Evolutionary conservation across 1,284 basidiomycete species (phyloP).

Genomic region (Leccinum subrobustum): DNA sequence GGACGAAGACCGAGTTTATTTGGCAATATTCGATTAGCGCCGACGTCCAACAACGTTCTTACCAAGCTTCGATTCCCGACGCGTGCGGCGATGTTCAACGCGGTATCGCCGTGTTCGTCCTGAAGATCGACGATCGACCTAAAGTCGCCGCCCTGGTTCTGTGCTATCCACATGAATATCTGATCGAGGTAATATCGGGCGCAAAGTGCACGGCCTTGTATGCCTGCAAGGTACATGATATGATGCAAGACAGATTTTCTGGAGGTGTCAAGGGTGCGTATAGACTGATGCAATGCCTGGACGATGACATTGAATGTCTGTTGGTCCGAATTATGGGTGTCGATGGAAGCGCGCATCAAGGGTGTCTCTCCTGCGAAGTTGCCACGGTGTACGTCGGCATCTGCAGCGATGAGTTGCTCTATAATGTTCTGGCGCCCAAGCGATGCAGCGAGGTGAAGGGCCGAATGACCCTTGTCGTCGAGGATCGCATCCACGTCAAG

Average conservation of each 20-base stretch:
- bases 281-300: constrained; percentile 61
- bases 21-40: constrained; percentile 87
- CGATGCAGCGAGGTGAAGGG: constrained; percentile 91
- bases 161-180: constrained; percentile 82
- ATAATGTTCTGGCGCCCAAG: constrained; percentile 72
- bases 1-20: constrained; percentile 91
- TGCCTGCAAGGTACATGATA: constrained; percentile 86
- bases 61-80: constrained; percentile 92
- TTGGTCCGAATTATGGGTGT: constrained; percentile 84
- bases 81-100: constrained; percentile 91
- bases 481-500: constrained; percentile 79
- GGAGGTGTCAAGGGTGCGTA: constrained; percentile 90
- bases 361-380: constrained; percentile 96
- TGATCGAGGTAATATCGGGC: constrained; percentile 94
- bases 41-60: constrained; percentile 86
- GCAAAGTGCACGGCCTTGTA: constrained; percentile 81
- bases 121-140: constrained; percentile 86
- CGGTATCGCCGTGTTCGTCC: constrained; percentile 96
- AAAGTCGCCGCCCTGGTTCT: constrained; percentile 71
- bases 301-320: constrained; percentile 76
- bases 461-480: constrained; percentile 94
- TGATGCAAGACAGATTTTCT: constrained; percentile 93
- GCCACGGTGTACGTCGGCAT: constrained; percentile 85
- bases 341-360: constrained; percentile 88
- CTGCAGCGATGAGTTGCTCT: constrained; percentile 65